Evolutionary conservation across 2,329 filamentous ascomycete species (phyloP).

Genomic region (Neofusicoccum ribis): DNA sequence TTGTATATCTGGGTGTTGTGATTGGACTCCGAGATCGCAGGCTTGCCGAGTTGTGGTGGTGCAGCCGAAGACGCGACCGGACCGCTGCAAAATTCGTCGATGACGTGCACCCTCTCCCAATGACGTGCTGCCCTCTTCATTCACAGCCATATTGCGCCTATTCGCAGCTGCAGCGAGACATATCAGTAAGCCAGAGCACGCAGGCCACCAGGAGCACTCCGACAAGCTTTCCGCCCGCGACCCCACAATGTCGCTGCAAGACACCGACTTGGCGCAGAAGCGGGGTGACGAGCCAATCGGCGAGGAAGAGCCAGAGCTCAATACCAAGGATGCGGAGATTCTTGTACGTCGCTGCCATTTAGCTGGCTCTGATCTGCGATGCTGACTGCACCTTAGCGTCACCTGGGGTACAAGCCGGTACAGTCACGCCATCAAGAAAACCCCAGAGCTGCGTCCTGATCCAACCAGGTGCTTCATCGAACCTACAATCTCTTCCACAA

Average conservation of each 20-base stretch:
- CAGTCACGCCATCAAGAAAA: not conserved
- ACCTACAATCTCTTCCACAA: constrained; percentile 17
- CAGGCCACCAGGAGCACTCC: not conserved
- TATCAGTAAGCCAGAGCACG: not conserved
- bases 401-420: constrained; percentile 18
- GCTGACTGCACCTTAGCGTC: not conserved
- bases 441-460: not conserved
- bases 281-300: not conserved
- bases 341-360: not conserved
- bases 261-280: not conserved
- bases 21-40: not conserved
- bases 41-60: not conserved
- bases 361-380: not conserved
- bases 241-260: not conserved
- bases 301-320: not conserved
- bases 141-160: not conserved
- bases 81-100: not conserved
- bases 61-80: constrained; percentile 4
- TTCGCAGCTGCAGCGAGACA: not conserved
- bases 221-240: not conserved
- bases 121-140: not conserved
- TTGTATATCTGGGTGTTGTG: not conserved
- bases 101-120: not conserved
- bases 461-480: constrained; percentile 11
- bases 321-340: constrained; percentile 10